Evolutionary conservation across 2,329 filamentous ascomycete genomes (phyloP).

Genomic region (Colletotrichum shisoi): DNA sequence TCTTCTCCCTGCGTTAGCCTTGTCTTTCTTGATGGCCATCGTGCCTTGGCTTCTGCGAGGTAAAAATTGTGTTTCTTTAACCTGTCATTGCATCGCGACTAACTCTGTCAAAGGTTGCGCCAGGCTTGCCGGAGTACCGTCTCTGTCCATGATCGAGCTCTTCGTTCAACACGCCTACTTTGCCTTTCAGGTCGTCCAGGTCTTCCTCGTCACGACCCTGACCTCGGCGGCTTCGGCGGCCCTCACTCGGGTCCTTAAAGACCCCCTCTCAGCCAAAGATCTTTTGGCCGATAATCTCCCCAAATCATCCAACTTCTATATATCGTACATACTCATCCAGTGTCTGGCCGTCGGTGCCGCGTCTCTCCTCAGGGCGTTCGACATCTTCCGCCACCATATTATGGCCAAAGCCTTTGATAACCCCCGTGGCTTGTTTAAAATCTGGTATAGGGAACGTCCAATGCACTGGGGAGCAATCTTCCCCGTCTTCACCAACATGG

Average conservation of each 20-base stretch:
- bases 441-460: conserved; percentile 76
- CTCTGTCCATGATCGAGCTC: conserved; percentile 74
- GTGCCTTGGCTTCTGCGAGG: conserved; percentile 79
- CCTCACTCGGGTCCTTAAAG: conserved; percentile 62
- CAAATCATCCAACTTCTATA: conserved; percentile 83
- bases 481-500: conserved; percentile 81
- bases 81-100: conserved; percentile 23
- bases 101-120: conserved; percentile 64
- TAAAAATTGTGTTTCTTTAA: conserved; percentile 49
- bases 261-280: conserved; percentile 42
- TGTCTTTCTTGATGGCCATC: conserved; percentile 83
- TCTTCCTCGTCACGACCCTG: conserved; percentile 83
- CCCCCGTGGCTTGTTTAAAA: conserved; percentile 79
- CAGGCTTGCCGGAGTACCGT: conserved; percentile 74
- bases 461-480: conserved; percentile 86
- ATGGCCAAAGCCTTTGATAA: conserved; percentile 78
- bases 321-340: conserved; percentile 92
- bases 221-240: conserved; percentile 75
- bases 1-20: conserved; percentile 78
- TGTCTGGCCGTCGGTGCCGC: conserved; percentile 80
- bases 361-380: conserved; percentile 73
- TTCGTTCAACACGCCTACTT: conserved; percentile 83
- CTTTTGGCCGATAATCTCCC: conserved; percentile 76
- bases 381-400: conserved; percentile 65
- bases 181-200: conserved; percentile 80